Base-by-base conservation (phyloP, 306 rosid species). In the Acacia confusa region DNA sequence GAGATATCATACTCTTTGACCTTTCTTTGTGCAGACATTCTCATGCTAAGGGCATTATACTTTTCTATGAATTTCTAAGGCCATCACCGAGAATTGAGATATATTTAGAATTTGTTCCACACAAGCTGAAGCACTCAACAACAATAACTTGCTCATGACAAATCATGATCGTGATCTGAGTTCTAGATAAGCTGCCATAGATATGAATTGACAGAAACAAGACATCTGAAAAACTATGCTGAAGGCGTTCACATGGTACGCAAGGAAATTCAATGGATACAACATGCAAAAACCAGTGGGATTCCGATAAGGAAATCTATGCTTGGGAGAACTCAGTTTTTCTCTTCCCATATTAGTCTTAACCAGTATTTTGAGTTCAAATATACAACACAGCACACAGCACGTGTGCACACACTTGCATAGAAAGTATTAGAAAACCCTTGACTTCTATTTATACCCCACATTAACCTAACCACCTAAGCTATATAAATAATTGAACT, bases 291-390 rank as follows among this genome's bases (percentile, higher is more conserved):
- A 45, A 60, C 53, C 77, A 27, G 44, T 57, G 15, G 27, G 28
- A 74, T 70, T 78, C 41, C 55, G 30, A 24, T 57, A 67, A 28
- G 73, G 79, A 78, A 77, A 40, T 50, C 24, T 20, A 77, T 38
- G 32, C 25, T 13, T 9, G 82, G 2, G 47, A 36, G 63, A 69
- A 70, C 27, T 20, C 67, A 27, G 25, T 52, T 34, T 77, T 24
- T 3, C 43, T 52, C 82, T 70, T 43, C 53, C 28, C n/a, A 41
- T 41, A 12, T 44, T 36, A 50, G 61, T 28, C 22, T 22, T 69
- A 25, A 69, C 61, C 71, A 61, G 32, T 44, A 20, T 38, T 68
- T 20, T 2, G 6, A 55, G 73, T n/a, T 14, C 50, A 40, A 68
- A 68, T 65, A 68, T 40, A 61, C 16, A 19, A 27, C 68, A 61